Conservation (phyloP, 1,284 basidiomycete genomes). For the Sanguinoderma infundibulare region DNA sequence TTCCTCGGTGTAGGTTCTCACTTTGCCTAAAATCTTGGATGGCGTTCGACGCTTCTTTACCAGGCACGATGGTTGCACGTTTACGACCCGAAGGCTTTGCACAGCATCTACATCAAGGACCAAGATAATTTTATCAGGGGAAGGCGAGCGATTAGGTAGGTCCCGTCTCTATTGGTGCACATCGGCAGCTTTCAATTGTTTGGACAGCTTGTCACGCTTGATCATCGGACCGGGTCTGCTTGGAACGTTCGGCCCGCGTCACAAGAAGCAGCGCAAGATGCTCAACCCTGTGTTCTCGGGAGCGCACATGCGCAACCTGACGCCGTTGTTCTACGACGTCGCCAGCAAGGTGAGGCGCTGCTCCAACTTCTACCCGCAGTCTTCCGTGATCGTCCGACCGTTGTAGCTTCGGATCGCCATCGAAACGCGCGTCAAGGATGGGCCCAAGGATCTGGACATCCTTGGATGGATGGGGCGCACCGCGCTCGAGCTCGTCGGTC, state of each 20-base stretch:
- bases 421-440: conserved; percentile 9
- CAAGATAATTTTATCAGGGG: conserved; percentile 31
- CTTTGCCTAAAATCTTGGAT: too few species aligned
- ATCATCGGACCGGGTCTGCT: conserved; percentile 12
- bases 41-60: not conserved
- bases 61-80: conserved; percentile 26
- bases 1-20: not conserved
- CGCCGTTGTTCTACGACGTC: conserved; percentile 30
- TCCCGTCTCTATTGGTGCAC: too few species aligned
- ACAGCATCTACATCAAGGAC: conserved; percentile 36
- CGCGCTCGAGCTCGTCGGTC: conserved; percentile 37
- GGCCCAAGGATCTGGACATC: conserved; percentile 37
- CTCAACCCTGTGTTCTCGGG: conserved; percentile 35
- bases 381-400: not conserved
- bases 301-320: conserved; percentile 29
- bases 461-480: conserved; percentile 41
- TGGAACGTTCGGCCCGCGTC: conserved; percentile 15
- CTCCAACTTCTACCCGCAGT: not conserved
- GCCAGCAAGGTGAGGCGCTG: conserved; percentile 20
- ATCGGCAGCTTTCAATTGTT: not conserved
- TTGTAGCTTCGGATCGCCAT: conserved; percentile 22
- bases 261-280: conserved; percentile 30
- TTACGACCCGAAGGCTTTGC: conserved; percentile 31
- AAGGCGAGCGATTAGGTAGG: not conserved
- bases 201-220: not conserved